Evolutionary conservation across 805 yeast genomes (phyloP).

Genomic region (Scheffersomyces spartinae): DNA sequence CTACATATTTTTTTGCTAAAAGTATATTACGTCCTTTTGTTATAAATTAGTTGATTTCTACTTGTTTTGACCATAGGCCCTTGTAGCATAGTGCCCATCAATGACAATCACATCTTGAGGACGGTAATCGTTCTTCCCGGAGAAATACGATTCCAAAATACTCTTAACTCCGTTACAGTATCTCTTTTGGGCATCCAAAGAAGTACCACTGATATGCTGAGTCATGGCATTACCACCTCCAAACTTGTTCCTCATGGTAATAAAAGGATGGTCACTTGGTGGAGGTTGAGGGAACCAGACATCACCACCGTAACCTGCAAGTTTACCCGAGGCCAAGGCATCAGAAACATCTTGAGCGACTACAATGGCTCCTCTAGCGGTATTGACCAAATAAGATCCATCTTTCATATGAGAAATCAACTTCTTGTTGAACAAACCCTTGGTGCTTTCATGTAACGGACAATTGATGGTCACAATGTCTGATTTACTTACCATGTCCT

Average conservation of each 20-base stretch:
- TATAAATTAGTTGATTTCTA: too few species aligned
- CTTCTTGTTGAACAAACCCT: conserved; percentile 57
- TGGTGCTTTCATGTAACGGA: conserved; percentile 63
- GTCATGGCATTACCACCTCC: conserved; percentile 81
- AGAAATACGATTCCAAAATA: conserved; percentile 53
- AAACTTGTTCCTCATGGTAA: conserved; percentile 49
- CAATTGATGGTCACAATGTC: conserved; percentile 70
- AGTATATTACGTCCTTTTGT: too few species aligned
- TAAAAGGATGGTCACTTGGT: conserved; percentile 69
- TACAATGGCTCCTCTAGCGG: conserved; percentile 76
- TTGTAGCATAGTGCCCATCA: conserved; percentile 63
- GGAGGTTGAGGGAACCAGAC: conserved; percentile 85
- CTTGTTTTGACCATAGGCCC: conserved; percentile 51
- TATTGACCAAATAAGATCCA: conserved; percentile 65
- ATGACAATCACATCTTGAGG: conserved; percentile 68
- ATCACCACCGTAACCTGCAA: conserved; percentile 77
- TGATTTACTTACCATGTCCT: conserved; percentile 54
- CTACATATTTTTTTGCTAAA: too few species aligned
- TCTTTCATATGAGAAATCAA: conserved; percentile 57
- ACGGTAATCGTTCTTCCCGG: conserved; percentile 53
- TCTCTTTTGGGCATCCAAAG: conserved; percentile 69
- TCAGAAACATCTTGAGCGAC: conserved; percentile 65
- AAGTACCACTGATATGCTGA: conserved; percentile 72
- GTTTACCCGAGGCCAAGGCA: conserved; percentile 56
- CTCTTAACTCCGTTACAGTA: conserved; percentile 60